Evolutionary conservation across 2,329 filamentous ascomycete genomes (phyloP), one percentile per base, ranked within the genome.

Genomic region (Davidsoniella virescens): DNA sequence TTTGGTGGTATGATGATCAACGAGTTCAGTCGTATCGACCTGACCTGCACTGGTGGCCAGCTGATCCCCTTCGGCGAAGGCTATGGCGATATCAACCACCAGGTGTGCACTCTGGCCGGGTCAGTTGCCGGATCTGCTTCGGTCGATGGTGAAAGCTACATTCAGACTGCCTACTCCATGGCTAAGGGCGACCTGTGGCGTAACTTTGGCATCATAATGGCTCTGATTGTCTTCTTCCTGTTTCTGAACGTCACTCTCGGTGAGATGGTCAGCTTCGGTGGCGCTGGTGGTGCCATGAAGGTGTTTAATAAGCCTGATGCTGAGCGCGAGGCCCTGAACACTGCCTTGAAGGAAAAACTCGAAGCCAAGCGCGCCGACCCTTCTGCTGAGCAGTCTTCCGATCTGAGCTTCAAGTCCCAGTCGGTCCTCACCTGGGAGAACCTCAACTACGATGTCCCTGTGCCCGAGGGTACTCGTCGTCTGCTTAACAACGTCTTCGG

Each of bases 1-100:
- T 93, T 94, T 60, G 75, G 80, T 9, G 70, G 78, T 2, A 64
- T 94, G 64, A 92, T 94, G 84, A 77, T 84, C 58, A 94, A 94
- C 59, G 87, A 94, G 60, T 94, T 94, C 58, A 71, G 72, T 36
- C 66, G 75, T 9, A 69, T 84, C 40, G 71, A 80, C 25, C 68
- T 94, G 61, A 78, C 73, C 0, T 94, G 87, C 59, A 76, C 75
- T 0, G 68, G 69, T 2, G 70, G 74, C 42, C 84, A 78, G 0
- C 66, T 94, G 4, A 70, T 94, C 17, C 87, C 87, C 0, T 74
- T 69, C 3, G 87, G 86, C 0, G 69, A 75, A 1, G 75, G 72
- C 1, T 93, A 94, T 57, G 69, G 66, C 52, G 72, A 88, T 54
- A 78, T 87, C 58, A 69, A 75, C 39, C 69, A 88, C 58, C 86